Evolutionary conservation across 2,329 filamentous ascomycete genomes (phyloP).

Genomic region (Cytospora piceicola): DNA sequence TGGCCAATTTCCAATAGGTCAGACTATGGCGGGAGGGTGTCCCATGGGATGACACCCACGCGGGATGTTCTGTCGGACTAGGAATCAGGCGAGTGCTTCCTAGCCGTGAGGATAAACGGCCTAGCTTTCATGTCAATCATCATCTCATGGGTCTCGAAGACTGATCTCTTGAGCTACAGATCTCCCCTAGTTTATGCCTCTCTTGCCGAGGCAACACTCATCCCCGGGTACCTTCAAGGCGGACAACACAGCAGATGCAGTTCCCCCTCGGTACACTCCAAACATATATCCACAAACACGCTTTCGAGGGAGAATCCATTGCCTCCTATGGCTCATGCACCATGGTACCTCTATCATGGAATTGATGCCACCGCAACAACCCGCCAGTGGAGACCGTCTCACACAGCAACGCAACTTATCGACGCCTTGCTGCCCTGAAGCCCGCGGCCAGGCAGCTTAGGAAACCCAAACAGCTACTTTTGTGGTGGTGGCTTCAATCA

Average conservation of each 20-base stretch:
- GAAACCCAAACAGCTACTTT: background rate
- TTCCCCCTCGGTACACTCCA: too few relatives aligned
- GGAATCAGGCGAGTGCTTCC: background rate
- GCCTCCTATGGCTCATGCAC: too few relatives aligned
- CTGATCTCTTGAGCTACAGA: background rate
- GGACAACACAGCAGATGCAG: too few relatives aligned
- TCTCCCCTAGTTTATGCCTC: background rate
- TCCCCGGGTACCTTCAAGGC: background rate
- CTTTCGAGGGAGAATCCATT: too few relatives aligned
- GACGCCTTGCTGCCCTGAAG: background rate
- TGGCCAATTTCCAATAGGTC: background rate
- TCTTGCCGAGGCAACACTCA: background rate
- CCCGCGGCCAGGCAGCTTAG: background rate
- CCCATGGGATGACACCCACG: background rate
- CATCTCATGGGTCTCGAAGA: background rate
- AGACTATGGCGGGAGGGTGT: background rate
- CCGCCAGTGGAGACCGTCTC: background rate
- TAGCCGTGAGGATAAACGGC: background rate
- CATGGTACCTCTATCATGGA: background rate
- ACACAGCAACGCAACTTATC: background rate
- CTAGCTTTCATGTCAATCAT: background rate
- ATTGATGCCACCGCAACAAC: background rate
- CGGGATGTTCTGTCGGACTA: background rate
- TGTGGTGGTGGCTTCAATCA: background rate
- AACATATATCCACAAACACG: too few relatives aligned